These are phyloP conservation scores for Lasiosphaeria miniovina DNA, from an alignment of 495 filamentous ascomycete genomes.

Conservation along the genomic window DNA sequence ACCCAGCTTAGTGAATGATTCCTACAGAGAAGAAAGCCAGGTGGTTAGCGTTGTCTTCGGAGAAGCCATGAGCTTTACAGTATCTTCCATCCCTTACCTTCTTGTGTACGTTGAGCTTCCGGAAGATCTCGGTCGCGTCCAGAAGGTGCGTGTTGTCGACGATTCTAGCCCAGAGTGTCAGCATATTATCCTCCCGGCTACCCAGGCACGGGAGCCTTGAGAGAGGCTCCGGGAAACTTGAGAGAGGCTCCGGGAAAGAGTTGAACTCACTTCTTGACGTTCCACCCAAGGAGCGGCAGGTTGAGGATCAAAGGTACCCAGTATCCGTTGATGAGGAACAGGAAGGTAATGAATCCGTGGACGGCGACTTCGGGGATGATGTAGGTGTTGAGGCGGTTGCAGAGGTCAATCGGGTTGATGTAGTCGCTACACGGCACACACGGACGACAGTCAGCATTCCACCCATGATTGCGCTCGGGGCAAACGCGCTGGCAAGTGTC, in stretches of 20 bases:
- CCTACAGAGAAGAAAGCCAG: slow-evolving; percentile 47
- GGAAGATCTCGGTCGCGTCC: slow-evolving; percentile 98
- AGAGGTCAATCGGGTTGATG: slow-evolving; percentile 99
- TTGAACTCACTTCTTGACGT: slow-evolving; percentile 85
- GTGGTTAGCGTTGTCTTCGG: background rate
- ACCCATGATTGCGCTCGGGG: too few species aligned
- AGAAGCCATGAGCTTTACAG: background rate
- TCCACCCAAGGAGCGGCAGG: slow-evolving; percentile 87
- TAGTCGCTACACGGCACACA: slow-evolving; percentile 70
- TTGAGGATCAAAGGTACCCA: slow-evolving; percentile 93
- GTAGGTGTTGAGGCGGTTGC: slow-evolving; percentile 99
- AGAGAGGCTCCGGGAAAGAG: background rate
- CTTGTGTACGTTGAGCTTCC: slow-evolving; percentile 98
- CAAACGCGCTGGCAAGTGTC: too few species aligned
- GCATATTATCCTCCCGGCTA: background rate
- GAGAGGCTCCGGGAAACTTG: background rate
- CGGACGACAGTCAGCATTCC: slow-evolving; percentile 21
- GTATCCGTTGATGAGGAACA: slow-evolving; percentile 98
- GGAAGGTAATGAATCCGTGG: slow-evolving; percentile 86
- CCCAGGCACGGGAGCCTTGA: background rate
- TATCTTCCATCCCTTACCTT: slow-evolving; percentile 79
- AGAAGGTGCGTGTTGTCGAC: slow-evolving; percentile 94
- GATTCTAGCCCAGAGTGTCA: slow-evolving; percentile 58
- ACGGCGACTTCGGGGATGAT: slow-evolving; percentile 98
- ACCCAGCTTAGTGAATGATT: slow-evolving; percentile 98